These are phyloP conservation scores for Trebouxia gelatinosa DNA, from an alignment of 163 green algal genomes.

Conservation along the genomic window DNA sequence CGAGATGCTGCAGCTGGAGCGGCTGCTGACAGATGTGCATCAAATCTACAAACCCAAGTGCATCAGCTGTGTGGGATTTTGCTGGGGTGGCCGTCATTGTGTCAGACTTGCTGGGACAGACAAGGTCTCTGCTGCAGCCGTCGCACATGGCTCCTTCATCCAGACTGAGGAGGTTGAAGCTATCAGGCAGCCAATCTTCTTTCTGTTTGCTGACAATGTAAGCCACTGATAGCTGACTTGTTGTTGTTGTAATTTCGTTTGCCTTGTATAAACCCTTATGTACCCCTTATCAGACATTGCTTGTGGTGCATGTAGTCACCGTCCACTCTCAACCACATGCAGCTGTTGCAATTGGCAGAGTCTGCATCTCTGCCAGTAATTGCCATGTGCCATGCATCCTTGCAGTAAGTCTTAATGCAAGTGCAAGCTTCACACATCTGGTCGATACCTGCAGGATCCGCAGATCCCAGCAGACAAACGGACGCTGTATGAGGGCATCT, in stretches of 20 bases:
- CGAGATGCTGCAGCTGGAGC: background rate
- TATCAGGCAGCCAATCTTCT: constrained; percentile 5
- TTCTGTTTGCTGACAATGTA: constrained; percentile 29
- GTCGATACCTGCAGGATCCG: background rate
- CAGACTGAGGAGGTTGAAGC: constrained; percentile 4
- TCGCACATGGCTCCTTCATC: constrained; percentile 20
- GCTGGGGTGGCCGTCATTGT: constrained; percentile 13
- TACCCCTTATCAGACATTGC: too few relatives aligned
- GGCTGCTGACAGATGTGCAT: constrained; percentile 11
- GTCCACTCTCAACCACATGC: too few relatives aligned
- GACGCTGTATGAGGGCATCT: constrained; percentile 8
- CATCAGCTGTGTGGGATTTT: constrained; percentile 14
- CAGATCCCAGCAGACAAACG: background rate
- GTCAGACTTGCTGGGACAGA: background rate
- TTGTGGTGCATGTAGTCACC: too few relatives aligned
- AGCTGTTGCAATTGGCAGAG: too few relatives aligned
- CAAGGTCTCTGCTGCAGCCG: background rate
- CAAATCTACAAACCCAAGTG: constrained; percentile 2
- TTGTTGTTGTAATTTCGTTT: too few relatives aligned
- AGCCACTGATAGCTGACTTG: background rate
- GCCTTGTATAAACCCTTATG: too few relatives aligned
- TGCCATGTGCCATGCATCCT: too few relatives aligned
- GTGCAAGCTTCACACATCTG: too few relatives aligned
- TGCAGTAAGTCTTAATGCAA: too few relatives aligned
- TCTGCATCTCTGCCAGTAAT: too few relatives aligned